Evolutionary conservation across 441 rosid genomes (phyloP), one percentile per base, ranked within the genome.

Genomic region (Adansonia grandidieri): DNA sequence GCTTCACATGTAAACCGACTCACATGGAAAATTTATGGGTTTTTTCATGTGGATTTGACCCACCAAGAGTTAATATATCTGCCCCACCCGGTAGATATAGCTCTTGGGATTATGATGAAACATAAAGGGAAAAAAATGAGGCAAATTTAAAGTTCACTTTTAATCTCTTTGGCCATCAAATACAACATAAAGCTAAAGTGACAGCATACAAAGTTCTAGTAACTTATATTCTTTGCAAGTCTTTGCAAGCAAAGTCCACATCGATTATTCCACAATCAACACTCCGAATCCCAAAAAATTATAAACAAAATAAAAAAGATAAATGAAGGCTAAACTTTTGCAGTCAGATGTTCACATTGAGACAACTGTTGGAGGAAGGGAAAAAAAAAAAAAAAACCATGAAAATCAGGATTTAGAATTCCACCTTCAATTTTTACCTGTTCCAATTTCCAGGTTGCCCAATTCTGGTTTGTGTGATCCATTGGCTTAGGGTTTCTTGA

Each of bases 1-100:
- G 78, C 72, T 82, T 77, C 85, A 85, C 86, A 82, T 85, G 86
- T 48, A 48, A 48, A 48, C 74, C 77, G 57, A 81, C 67, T 22
- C 69, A 40, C 63, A 42, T 56, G 80, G 53, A 22, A 67, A 70
- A 50, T 67, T 57, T 78, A 32, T 79, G 73, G 56, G 5, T n/a
- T 28, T 13, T 67, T 73, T 70, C 40, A 53, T 37, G 20, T 48
- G 7, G 13, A 58, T 71, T 71, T 56, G 75, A 84, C 82, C 80
- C 81, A 77, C 79, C 75, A 15, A n/a, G 54, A 80, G 64, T 76
- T 76, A 82, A 74, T 70, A 48, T 81, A 54, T 83, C 76, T 82
- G 79, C 50, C 73, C 84, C 85, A 80, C 76, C 71, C 8, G 71
- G 77, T 24, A 57, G 37, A 65, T 66, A 62, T 64, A 58, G 68